A percentile compares a stretch with the other conserved stretches of the same genome.
These are phyloP conservation scores for Pseudodiploospora longispora DNA, from an alignment of 2,329 filamentous ascomycete species.

Conservation along the genomic window DNA sequence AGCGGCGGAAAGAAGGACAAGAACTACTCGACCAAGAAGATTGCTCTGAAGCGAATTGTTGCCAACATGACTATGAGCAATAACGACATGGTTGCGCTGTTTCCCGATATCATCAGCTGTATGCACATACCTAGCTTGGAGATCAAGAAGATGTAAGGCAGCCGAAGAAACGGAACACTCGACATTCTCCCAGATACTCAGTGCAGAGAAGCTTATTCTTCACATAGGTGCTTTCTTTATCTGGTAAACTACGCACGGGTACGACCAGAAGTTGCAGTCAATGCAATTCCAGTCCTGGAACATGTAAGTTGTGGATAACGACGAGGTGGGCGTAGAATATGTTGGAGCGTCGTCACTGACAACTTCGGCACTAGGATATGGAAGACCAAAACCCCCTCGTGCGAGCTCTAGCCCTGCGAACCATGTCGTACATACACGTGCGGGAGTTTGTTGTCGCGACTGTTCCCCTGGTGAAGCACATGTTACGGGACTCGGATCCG, in stretches of 20 bases:
- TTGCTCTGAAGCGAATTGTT: conserved; percentile 97
- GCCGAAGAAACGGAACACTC: no score
- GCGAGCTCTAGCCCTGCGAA: conserved; percentile 82
- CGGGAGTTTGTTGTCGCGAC: conserved; percentile 91
- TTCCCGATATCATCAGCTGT: conserved; percentile 89
- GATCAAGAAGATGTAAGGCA: conserved; percentile 94
- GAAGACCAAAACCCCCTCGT: conserved; percentile 88
- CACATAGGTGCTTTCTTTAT: conserved; percentile 84
- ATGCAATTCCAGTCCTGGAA: conserved; percentile 81
- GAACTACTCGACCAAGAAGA: conserved; percentile 90
- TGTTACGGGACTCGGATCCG: conserved; percentile 80
- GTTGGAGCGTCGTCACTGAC: neutral
- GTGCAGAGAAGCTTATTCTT: neutral
- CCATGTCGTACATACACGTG: conserved; percentile 96
- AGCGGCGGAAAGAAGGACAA: conserved; percentile 97
- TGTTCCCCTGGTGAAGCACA: conserved; percentile 70
- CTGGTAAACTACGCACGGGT: conserved; percentile 93
- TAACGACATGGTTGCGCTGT: conserved; percentile 97
- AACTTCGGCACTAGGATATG: conserved; percentile 60
- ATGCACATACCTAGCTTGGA: conserved; percentile 93
- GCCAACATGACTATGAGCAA: conserved; percentile 99
- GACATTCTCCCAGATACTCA: no score
- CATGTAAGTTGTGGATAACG: conserved; percentile 44
- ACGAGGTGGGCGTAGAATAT: neutral
- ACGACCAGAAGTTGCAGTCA: conserved; percentile 88